Evolutionary conservation across 164 flowering plant genomes (phyloP).

Genomic region (Saururus chinensis): DNA sequence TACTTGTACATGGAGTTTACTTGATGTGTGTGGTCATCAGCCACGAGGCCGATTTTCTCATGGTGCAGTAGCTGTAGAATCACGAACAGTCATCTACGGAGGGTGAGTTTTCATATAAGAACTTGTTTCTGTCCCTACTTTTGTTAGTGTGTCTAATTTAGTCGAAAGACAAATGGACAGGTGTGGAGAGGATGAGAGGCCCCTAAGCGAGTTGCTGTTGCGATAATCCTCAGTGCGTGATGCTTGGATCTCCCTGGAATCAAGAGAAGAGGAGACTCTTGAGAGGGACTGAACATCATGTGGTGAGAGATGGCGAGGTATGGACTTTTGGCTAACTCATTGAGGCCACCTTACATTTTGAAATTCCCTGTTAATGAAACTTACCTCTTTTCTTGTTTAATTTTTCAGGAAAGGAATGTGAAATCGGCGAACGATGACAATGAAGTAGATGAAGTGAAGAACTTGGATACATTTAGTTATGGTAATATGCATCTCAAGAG

Average conservation of each 20-base stretch:
- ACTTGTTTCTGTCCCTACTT: no score
- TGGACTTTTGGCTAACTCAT: background rate
- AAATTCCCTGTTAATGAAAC: no score
- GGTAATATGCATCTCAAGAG: conserved; percentile 50
- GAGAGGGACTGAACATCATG: conserved; percentile 8
- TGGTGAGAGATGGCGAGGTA: no score
- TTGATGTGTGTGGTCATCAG: conserved; percentile 51
- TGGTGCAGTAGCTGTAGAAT: conserved; percentile 51
- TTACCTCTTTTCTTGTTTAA: background rate
- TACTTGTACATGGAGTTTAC: conserved; percentile 56
- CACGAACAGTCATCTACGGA: conserved; percentile 74
- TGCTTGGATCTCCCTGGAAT: conserved; percentile 42
- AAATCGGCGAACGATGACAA: conserved; percentile 10
- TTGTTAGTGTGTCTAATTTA: no score
- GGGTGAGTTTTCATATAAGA: conserved; percentile 36
- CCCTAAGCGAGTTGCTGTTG: conserved; percentile 65
- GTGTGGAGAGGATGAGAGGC: conserved; percentile 95
- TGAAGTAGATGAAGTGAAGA: conserved; percentile 18
- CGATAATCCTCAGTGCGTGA: conserved; percentile 50
- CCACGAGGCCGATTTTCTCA: conserved; percentile 98
- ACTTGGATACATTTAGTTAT: conserved; percentile 21
- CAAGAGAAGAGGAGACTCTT: conserved; percentile 29
- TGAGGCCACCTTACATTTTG: background rate
- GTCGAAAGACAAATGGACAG: conserved; percentile 23
- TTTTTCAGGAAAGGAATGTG: background rate